A percentile compares a stretch with the other conserved stretches of the same genome.
phyloP scores from a whole-genome alignment of 495 filamentous ascomycete genomes.

The Talaromyces ruber region DNA sequence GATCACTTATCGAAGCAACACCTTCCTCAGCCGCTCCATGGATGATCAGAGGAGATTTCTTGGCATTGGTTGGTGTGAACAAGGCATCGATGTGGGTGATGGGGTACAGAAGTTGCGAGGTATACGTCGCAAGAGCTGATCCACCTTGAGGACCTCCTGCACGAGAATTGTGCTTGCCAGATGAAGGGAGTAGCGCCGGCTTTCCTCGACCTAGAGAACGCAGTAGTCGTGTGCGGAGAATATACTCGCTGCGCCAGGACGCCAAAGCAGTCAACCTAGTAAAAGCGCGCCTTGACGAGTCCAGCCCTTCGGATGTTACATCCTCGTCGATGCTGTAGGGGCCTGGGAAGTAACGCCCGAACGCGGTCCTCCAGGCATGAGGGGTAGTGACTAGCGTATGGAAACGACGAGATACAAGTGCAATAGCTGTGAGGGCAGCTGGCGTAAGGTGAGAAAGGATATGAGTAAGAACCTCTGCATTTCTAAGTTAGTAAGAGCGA shows the following conservation, averaged over 20 bases:
- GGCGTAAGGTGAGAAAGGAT: slow-evolving; percentile 84
- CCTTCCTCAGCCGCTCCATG: slow-evolving; percentile 74
- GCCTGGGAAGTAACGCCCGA: slow-evolving; percentile 80
- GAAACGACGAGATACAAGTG: slow-evolving; percentile 78
- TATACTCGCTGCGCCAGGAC: slow-evolving; percentile 91
- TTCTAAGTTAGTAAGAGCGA: slow-evolving; percentile 16
- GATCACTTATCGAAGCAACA: slow-evolving; percentile 64
- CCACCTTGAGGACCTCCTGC: slow-evolving; percentile 41
- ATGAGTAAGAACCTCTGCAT: slow-evolving; percentile 78
- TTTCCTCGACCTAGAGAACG: slow-evolving; percentile 73
- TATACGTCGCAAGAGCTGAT: slow-evolving; percentile 65
- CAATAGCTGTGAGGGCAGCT: slow-evolving; percentile 63
- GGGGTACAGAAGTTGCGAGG: slow-evolving; percentile 64
- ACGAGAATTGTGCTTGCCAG: slow-evolving; percentile 38
- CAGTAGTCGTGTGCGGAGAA: slow-evolving; percentile 74
- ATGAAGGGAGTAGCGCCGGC: slow-evolving; percentile 48
- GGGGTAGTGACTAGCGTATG: slow-evolving; percentile 76
- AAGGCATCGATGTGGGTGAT: slow-evolving; percentile 68
- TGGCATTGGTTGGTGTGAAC: slow-evolving; percentile 53
- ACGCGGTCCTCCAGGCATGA: slow-evolving; percentile 85
- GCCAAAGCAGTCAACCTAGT: slow-evolving; percentile 67
- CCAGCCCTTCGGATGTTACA: slow-evolving; percentile 30
- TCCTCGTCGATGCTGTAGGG: slow-evolving; percentile 24
- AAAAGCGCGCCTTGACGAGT: slow-evolving; percentile 65
- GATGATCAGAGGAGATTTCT: slow-evolving; percentile 66